phyloP scores from a whole-genome alignment of 78 protist genomes.

The Trichosphaerium sp. region DNA sequence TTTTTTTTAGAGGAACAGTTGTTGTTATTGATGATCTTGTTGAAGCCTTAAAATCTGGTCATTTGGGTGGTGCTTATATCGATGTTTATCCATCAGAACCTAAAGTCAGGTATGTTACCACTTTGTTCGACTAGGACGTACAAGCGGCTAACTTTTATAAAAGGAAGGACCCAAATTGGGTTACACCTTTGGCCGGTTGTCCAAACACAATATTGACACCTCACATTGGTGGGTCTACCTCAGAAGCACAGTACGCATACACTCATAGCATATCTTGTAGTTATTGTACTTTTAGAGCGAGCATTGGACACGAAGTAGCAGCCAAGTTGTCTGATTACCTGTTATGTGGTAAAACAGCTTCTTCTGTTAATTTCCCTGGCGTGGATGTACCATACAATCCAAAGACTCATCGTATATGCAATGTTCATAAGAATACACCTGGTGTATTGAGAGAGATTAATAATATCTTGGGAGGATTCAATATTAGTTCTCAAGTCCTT shows the following conservation, averaged over 20 bases:
- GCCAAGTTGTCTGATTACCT: slow-evolving; percentile 33
- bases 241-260: slow-evolving; percentile 86
- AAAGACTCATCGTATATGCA: slow-evolving; percentile 62
- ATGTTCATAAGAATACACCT: slow-evolving; percentile 76
- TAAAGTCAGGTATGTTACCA: not conserved
- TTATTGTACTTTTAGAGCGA: too few species aligned
- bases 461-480: slow-evolving; percentile 39
- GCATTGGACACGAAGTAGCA: slow-evolving; percentile 84
- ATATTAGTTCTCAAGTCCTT: slow-evolving; percentile 47
- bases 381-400: slow-evolving; percentile 22
- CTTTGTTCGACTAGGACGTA: not conserved
- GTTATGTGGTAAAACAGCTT: slow-evolving; percentile 58
- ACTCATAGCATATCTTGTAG: too few species aligned
- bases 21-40: slow-evolving; percentile 56
- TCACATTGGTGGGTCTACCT: slow-evolving; percentile 88
- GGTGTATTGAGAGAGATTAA: slow-evolving; percentile 72
- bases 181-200: slow-evolving; percentile 32
- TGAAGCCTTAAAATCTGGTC: slow-evolving; percentile 57
- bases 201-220: slow-evolving; percentile 84
- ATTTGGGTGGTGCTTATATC: slow-evolving; percentile 72
- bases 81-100: slow-evolving; percentile 88
- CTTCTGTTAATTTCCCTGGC: slow-evolving; percentile 83
- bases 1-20: not conserved
- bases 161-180: slow-evolving; percentile 20
- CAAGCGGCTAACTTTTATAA: slow-evolving; percentile 46